Conservation (phyloP, 164 flowering plant species). For the Litsea cubeba region DNA sequence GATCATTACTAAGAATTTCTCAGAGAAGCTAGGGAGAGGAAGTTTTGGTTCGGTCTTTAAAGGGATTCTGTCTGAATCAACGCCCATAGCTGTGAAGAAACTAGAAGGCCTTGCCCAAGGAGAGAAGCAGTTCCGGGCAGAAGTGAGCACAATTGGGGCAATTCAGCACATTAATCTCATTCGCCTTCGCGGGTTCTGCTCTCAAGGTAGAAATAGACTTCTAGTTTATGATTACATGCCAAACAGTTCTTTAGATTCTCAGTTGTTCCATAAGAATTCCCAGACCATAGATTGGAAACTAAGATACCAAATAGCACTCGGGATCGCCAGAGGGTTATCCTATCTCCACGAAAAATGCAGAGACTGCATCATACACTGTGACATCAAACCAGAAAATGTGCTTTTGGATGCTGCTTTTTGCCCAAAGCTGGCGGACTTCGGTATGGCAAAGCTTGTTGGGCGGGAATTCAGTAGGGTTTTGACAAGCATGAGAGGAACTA, state of each 20-base stretch:
- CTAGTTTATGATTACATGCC: slow-evolving; percentile 57
- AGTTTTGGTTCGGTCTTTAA: slow-evolving; percentile 49
- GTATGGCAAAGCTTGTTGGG: slow-evolving; percentile 33
- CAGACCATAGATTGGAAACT: slow-evolving; percentile 21
- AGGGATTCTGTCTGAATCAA: slow-evolving; percentile 34
- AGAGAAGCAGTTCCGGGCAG: slow-evolving; percentile 50
- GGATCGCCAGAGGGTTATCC: slow-evolving; percentile 29
- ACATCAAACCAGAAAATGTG: slow-evolving; percentile 38
- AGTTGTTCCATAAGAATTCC: slow-evolving; percentile 22
- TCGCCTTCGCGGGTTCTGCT: slow-evolving; percentile 49
- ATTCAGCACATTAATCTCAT: slow-evolving; percentile 55
- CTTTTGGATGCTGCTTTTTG: slow-evolving; percentile 27
- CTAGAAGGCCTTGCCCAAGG: slow-evolving; percentile 45
- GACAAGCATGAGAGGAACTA: slow-evolving; percentile 38
- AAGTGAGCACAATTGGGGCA: slow-evolving; percentile 61
- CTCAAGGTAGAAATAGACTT: slow-evolving; percentile 33
- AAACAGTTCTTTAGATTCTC: slow-evolving; percentile 37
- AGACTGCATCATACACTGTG: slow-evolving; percentile 36
- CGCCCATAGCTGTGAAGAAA: slow-evolving; percentile 39
- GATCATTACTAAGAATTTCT: slow-evolving; percentile 40
- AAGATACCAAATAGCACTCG: slow-evolving; percentile 31
- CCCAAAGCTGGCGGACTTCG: slow-evolving; percentile 37
- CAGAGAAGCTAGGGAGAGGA: slow-evolving; percentile 46
- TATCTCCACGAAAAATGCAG: slow-evolving; percentile 37
- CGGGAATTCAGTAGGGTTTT: slow-evolving; percentile 32